Evolutionary conservation across 2,329 filamentous ascomycete species (phyloP).

Genomic region (Ophiostoma populinum): DNA sequence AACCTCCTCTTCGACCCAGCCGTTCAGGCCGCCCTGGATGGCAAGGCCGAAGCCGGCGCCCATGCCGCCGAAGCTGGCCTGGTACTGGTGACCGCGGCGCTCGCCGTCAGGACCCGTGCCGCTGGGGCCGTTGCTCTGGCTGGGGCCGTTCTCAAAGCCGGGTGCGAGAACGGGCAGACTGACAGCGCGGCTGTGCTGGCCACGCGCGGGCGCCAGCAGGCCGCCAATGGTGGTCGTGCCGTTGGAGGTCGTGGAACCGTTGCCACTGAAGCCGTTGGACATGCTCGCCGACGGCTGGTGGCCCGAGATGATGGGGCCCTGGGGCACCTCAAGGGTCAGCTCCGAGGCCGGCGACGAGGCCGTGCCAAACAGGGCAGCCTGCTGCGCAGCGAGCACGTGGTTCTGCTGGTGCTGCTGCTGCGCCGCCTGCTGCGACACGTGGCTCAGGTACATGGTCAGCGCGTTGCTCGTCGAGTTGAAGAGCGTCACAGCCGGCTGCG

Average conservation of each 20-base stretch:
- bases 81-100: conserved; percentile 49
- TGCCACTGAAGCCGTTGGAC: conserved; percentile 43
- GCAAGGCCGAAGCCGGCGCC: conserved; percentile 40
- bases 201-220: conserved; percentile 53
- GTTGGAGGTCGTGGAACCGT: conserved; percentile 24
- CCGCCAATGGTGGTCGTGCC: conserved; percentile 57
- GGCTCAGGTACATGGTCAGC: conserved; percentile 81
- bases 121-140: conserved; percentile 24
- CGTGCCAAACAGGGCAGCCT: conserved; percentile 65
- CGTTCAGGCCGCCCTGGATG: conserved; percentile 46
- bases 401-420: conserved; percentile 61
- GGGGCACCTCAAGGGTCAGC: conserved; percentile 39
- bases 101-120: conserved; percentile 29
- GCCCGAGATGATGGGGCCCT: conserved; percentile 37
- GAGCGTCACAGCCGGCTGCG: conserved; percentile 43
- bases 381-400: conserved; percentile 54
- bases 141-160: conserved; percentile 42
- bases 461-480: conserved; percentile 78
- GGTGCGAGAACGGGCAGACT: conserved; percentile 62
- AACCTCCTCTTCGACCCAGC: conserved; percentile 52
- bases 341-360: conserved; percentile 43
- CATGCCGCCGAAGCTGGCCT: conserved; percentile 44
- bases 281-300: conserved; percentile 51
- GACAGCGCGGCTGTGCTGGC: conserved; percentile 63
- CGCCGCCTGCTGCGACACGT: conserved; percentile 56